These are phyloP conservation scores for Puccinia coronata DNA, from an alignment of 1,284 basidiomycete genomes.

Conservation along the genomic window DNA sequence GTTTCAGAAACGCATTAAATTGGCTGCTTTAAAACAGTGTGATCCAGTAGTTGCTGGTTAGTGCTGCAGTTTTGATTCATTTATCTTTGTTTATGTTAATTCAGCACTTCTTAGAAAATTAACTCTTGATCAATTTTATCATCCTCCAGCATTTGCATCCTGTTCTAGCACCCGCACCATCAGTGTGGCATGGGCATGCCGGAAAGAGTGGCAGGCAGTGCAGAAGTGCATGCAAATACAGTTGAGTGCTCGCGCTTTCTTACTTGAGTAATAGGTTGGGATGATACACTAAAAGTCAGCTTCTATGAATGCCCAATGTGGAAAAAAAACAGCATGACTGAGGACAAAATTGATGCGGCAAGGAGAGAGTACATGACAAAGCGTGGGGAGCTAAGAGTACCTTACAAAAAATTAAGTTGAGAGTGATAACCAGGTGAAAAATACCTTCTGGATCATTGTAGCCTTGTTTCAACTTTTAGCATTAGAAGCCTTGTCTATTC, in stretches of 20 bases:
- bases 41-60: constrained; percentile 42
- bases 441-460: no score
- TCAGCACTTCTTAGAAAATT: neutral
- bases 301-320: neutral
- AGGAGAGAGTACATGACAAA: constrained; percentile 34
- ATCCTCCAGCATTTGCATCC: constrained; percentile 18
- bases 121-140: no score
- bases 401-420: constrained; percentile 41
- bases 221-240: constrained; percentile 35
- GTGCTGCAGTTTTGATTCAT: neutral
- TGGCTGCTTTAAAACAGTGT: constrained; percentile 36
- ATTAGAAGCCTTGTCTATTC: no score
- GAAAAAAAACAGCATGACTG: constrained; percentile 27
- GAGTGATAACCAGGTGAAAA: no score
- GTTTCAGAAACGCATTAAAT: constrained; percentile 16
- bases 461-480: no score
- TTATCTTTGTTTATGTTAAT: neutral
- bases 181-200: constrained; percentile 36
- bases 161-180: constrained; percentile 37
- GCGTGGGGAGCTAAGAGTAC: constrained; percentile 29
- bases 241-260: constrained; percentile 27
- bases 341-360: constrained; percentile 35
- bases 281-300: neutral
- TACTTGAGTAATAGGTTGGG: neutral
- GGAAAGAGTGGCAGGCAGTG: constrained; percentile 31